Percentiles rank a stretch among this genome's conserved stretches.
Evolutionary conservation across 176 grass and related monocot species (phyloP).

Genomic region (Cenchrus purpureus): DNA sequence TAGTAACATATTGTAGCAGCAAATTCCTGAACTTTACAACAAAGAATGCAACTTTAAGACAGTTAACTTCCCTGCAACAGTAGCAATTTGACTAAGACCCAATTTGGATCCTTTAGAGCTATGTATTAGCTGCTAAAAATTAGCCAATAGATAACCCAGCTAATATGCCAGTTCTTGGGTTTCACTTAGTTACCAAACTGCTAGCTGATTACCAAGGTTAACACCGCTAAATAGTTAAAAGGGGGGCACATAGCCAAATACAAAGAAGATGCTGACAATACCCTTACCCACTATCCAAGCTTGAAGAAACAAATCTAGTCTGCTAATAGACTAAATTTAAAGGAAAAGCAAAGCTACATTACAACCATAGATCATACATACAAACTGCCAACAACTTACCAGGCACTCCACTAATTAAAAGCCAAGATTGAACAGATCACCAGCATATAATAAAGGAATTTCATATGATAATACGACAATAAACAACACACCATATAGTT

Average conservation of each 20-base stretch:
- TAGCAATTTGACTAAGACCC: background rate
- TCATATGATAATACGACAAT: background rate
- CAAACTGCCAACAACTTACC: background rate
- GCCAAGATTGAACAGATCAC: constrained; percentile 5
- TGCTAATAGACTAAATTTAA: background rate
- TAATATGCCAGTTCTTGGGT: too few species aligned
- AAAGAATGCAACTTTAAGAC: background rate
- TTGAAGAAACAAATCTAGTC: background rate
- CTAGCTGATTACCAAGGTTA: too few species aligned
- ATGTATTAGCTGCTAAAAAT: too few species aligned
- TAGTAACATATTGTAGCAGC: background rate
- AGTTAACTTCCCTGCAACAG: background rate
- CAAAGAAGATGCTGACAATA: constrained; percentile 3
- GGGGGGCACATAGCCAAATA: background rate
- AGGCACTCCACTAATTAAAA: constrained; percentile 26
- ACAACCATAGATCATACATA: constrained; percentile 17
- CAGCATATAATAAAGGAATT: constrained; percentile 28
- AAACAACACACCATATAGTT: constrained; percentile 34
- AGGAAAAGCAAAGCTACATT: background rate
- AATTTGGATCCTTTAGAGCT: too few species aligned
- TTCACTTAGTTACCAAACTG: too few species aligned
- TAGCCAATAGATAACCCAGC: too few species aligned
- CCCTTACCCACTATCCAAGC: background rate
- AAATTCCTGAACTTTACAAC: background rate
- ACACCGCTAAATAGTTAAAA: too few species aligned